phyloP scores from a whole-genome alignment of 1,139 yeast species.

The Sugiyamaella novakii region DNA sequence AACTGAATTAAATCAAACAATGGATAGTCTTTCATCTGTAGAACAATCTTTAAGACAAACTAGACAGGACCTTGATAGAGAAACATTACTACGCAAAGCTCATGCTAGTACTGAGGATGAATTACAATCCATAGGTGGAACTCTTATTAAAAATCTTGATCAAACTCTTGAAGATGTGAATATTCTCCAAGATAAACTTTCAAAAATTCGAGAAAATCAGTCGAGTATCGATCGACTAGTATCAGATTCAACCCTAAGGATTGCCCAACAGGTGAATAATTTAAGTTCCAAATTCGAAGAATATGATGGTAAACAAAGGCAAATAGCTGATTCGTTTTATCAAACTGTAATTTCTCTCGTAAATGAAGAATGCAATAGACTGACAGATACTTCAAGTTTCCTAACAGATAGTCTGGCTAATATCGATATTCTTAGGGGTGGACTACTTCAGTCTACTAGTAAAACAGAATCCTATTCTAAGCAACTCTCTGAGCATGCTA shows the following conservation, averaged over 20 bases:
- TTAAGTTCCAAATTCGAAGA: conserved; percentile 12
- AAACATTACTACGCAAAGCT: conserved; percentile 36
- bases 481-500: conserved; percentile 9
- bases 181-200: conserved; percentile 33
- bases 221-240: conserved; percentile 26
- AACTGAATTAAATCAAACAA: conserved; percentile 25
- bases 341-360: conserved; percentile 12
- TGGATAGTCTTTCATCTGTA: conserved; percentile 28
- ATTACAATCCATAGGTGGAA: conserved; percentile 36
- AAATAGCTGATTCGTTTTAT: conserved; percentile 17
- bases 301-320: conserved; percentile 21
- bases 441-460: conserved; percentile 15
- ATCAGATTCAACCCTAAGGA: conserved; percentile 22
- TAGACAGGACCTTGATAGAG: conserved; percentile 33
- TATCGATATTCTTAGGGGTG: conserved; percentile 22
- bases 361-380: conserved; percentile 18
- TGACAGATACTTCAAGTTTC: conserved; percentile 23
- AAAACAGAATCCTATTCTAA: conserved; percentile 14
- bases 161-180: conserved; percentile 35
- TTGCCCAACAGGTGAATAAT: conserved; percentile 14
- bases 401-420: conserved; percentile 22
- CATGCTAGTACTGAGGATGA: conserved; percentile 40
- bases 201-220: conserved; percentile 28
- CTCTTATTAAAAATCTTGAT: conserved; percentile 35
- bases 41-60: conserved; percentile 30